phyloP scores from a whole-genome alignment of 208 protist species.

The Wallacemonas sp. region DNA sequence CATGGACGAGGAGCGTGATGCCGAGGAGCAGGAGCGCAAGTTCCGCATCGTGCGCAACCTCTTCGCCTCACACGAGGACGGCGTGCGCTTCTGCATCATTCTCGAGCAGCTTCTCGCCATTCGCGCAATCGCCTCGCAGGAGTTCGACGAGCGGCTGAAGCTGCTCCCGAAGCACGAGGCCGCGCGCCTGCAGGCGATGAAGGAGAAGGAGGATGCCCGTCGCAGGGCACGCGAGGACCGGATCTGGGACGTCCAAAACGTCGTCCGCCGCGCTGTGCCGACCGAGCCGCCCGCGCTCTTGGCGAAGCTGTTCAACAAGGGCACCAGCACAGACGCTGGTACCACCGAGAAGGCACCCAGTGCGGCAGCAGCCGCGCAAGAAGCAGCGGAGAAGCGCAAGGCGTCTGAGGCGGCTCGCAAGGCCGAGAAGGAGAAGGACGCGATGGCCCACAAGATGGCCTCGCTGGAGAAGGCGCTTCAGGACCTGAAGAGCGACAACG shows the following conservation, averaged over 20 bases:
- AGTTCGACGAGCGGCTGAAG: constrained; percentile 24
- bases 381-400: not conserved
- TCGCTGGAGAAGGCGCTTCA: not conserved
- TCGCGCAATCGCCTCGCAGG: constrained; percentile 13
- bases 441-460: not conserved
- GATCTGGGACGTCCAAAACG: not conserved
- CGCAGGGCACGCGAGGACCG: not conserved
- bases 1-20: constrained; percentile 13
- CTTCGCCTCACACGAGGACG: constrained; percentile 28
- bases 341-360: too few species aligned
- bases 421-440: not conserved
- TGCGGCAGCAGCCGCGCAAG: too few species aligned
- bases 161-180: constrained; percentile 6
- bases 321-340: not conserved
- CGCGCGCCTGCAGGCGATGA: not conserved
- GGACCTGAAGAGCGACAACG: not conserved
- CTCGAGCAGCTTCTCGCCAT: constrained; percentile 16
- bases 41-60: constrained; percentile 16
- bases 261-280: not conserved
- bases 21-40: constrained; percentile 11
- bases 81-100: constrained; percentile 21
- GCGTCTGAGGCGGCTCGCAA: too few species aligned
- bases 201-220: constrained; percentile 3
- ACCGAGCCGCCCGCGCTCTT: not conserved
- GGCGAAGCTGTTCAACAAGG: not conserved